Evolutionary conservation across 2,329 filamentous ascomycete species (phyloP).

Genomic region (Colletotrichum caudatum): DNA sequence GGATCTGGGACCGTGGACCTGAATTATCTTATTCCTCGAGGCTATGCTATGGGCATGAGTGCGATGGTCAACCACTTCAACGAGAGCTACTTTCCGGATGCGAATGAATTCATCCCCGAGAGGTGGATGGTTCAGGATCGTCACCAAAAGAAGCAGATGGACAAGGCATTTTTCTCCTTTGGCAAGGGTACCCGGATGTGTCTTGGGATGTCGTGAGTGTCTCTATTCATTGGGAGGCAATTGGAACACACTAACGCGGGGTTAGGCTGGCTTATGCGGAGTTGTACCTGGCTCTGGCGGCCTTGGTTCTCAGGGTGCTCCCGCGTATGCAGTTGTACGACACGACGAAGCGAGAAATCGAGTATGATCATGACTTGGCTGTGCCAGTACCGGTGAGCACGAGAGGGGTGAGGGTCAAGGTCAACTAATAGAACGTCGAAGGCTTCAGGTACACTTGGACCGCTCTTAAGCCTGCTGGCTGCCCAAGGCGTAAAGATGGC

Average conservation of each 20-base stretch:
- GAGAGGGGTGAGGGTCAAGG: conserved; percentile 40
- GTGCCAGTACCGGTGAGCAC: conserved; percentile 42
- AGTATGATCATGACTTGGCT: conserved; percentile 46
- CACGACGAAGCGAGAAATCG: conserved; percentile 46
- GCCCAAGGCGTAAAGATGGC: no score
- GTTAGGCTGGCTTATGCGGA: conserved; percentile 48
- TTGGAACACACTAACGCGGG: neutral
- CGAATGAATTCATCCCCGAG: conserved; percentile 42
- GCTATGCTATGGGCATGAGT: conserved; percentile 38
- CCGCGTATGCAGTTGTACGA: conserved; percentile 47
- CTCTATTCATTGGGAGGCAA: neutral
- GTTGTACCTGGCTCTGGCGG: conserved; percentile 45
- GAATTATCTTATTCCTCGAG: conserved; percentile 29
- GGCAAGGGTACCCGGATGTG: conserved; percentile 39
- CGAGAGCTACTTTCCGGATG: conserved; percentile 35
- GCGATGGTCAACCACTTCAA: conserved; percentile 39
- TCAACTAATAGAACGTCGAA: neutral
- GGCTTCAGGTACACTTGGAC: no score
- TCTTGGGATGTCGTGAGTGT: conserved; percentile 42
- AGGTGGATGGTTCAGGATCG: conserved; percentile 43
- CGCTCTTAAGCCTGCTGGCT: no score
- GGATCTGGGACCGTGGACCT: neutral
- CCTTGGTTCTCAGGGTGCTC: conserved; percentile 46
- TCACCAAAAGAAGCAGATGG: conserved; percentile 20
- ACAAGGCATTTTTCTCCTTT: conserved; percentile 38